Base-by-base conservation (phyloP, 139 green algal species). In the Coelastrella sp. region DNA sequence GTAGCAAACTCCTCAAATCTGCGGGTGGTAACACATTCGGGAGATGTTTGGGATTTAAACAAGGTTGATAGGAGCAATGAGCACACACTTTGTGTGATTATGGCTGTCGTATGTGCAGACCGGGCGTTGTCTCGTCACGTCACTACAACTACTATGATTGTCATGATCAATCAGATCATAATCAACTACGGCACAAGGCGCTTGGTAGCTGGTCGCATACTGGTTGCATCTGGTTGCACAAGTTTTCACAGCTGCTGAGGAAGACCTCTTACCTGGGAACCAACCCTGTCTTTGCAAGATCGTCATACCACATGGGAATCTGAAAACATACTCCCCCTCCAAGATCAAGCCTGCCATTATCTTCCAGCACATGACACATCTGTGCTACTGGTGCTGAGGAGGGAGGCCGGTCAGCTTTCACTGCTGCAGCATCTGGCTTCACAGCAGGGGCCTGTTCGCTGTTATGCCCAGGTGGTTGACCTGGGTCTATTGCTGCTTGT, bases 301-400 rank as follows among this genome's bases (percentile, higher is more conserved):
- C 77, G 30, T 84, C 77, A 73, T 84, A 84, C 77, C 77, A 73
- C 21, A 84, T 48, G 2, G 77, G 77, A 4, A 84, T 72, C n/a
- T 41, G 40, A 4, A 84, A 60, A 13, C 23, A 60, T 43, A 84
- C 23, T 4, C 77, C 77, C 27, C 59, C 77, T 2, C 77, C 77
- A 45, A 84, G 5, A 23, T 60, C 38, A 17, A 84, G 19, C 21
- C 25, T 41, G 38, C 77, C 77, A 15, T 74, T 73, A 38, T 84
- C 77, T 19, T 11, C 40, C 30, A 84, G 32, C 35, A 84, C 59
- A 3, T 68, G 77, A 2, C 8, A 34, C 77, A 84, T 84, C n/a
- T n/a, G 77, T 25, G 66, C 21, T 11, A 35, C 23, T 19, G 72
- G 2, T 5, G 41, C 4, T 13, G 37, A 38, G 8, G 21, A 11